Conservation (phyloP, 768 basidiomycete species). For the Mycena haematopus region DNA sequence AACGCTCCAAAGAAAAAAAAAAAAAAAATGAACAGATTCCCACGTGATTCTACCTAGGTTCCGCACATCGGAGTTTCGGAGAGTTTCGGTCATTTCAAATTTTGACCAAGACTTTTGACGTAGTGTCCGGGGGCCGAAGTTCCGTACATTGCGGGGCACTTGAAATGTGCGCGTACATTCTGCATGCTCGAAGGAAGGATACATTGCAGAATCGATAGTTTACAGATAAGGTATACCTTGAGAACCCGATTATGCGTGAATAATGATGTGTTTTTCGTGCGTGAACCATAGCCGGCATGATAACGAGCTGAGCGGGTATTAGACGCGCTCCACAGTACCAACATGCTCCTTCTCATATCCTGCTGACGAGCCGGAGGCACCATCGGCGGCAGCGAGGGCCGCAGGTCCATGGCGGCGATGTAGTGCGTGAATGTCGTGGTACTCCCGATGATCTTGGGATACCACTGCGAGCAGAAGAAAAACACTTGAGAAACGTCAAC, state of each 20-base stretch:
- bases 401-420: constrained; percentile 23
- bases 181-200: no score
- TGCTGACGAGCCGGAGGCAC: background rate
- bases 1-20: no score
- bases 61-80: no score
- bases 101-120: no score
- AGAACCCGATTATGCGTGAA: background rate
- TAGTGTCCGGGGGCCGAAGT: no score
- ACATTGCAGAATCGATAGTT: background rate
- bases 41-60: no score
- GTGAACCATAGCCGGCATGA: background rate
- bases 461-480: constrained; percentile 8
- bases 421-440: constrained; percentile 27
- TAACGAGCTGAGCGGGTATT: background rate
- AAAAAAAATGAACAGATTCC: no score
- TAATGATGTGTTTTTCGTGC: background rate
- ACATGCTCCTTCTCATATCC: constrained; percentile 16
- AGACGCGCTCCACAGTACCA: constrained; percentile 28
- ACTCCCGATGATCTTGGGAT: constrained; percentile 24
- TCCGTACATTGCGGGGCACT: no score
- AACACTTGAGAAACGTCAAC: background rate
- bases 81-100: no score
- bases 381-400: constrained; percentile 7
- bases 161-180: no score
- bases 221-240: background rate